Percentiles rank a stretch among this genome's conserved stretches.
phyloP scores from a whole-genome alignment of 1,284 basidiomycete genomes.

The Serendipita sp. region DNA sequence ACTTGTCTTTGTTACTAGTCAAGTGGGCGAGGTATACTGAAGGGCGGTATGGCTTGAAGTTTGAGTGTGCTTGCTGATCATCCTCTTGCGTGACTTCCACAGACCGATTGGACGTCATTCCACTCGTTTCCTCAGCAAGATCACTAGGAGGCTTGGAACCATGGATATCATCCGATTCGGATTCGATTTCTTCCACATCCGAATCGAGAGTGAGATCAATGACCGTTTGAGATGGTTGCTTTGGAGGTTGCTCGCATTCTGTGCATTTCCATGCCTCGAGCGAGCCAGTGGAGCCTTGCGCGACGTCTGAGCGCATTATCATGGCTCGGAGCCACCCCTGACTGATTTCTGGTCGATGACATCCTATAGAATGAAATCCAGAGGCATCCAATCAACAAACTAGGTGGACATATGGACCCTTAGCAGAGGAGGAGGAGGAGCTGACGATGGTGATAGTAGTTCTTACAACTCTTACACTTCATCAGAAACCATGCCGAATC shows the following conservation, averaged over 20 bases:
- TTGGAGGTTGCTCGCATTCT: not conserved
- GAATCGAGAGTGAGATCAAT: slow-evolving; percentile 2
- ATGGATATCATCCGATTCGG: too few species aligned
- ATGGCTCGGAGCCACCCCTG: not conserved
- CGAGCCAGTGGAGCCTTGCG: not conserved
- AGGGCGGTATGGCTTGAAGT: too few species aligned
- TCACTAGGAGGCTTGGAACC: too few species aligned
- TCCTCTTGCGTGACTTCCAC: too few species aligned
- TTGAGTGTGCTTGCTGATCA: too few species aligned
- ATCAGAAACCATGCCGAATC: not conserved
- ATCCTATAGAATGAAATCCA: not conserved
- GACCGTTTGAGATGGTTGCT: not conserved
- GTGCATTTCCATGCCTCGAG: slow-evolving; percentile 6
- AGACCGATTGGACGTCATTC: too few species aligned
- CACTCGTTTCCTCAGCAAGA: too few species aligned
- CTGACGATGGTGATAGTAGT: not conserved
- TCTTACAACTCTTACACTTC: not conserved
- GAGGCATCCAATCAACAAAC: not conserved
- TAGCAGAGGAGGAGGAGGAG: not conserved
- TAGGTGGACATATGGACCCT: not conserved
- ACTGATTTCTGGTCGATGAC: not conserved
- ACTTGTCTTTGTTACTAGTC: too few species aligned
- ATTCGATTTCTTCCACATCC: not conserved
- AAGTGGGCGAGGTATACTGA: too few species aligned
- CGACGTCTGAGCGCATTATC: not conserved